Evolutionary conservation across 768 basidiomycete genomes (phyloP).

Genomic region (Lactarius hengduanensis): DNA sequence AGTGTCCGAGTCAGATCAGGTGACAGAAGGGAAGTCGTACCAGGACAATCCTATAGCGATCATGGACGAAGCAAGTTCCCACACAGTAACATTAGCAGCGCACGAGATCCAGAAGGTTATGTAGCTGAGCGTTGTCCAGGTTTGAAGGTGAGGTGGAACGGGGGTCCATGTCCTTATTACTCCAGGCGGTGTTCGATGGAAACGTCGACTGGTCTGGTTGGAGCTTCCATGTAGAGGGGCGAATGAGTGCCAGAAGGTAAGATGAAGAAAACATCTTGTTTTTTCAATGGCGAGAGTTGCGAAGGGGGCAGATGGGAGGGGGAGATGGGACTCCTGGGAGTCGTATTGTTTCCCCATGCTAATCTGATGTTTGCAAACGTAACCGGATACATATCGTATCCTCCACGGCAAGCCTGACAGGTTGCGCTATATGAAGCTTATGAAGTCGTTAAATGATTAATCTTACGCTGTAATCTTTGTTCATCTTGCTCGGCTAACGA

Average conservation of each 20-base stretch:
- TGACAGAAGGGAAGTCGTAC: conserved; percentile 37
- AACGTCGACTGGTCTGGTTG: conserved; percentile 53
- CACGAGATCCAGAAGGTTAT: conserved; percentile 55
- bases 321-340: not conserved
- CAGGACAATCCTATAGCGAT: conserved; percentile 72
- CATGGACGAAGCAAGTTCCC: conserved; percentile 74
- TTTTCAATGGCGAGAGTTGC: not conserved
- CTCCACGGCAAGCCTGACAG: too few species aligned
- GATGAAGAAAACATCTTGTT: not conserved
- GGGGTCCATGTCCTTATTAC: conserved; percentile 79
- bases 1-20: not conserved
- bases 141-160: conserved; percentile 56
- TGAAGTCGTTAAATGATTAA: too few species aligned
- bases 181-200: conserved; percentile 58
- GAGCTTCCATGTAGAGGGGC: conserved; percentile 47
- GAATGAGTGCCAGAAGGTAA: not conserved
- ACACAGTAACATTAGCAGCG: conserved; percentile 34
- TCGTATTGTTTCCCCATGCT: not conserved
- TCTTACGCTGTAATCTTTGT: too few species aligned
- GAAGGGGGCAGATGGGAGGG: not conserved
- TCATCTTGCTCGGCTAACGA: too few species aligned
- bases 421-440: too few species aligned
- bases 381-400: not conserved
- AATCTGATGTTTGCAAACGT: not conserved
- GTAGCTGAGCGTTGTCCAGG: conserved; percentile 69